A percentile compares a stretch with the other conserved stretches of the same genome.
Evolutionary conservation across 116 monocot species (phyloP).

Genomic region (Thalassia testudinum): DNA sequence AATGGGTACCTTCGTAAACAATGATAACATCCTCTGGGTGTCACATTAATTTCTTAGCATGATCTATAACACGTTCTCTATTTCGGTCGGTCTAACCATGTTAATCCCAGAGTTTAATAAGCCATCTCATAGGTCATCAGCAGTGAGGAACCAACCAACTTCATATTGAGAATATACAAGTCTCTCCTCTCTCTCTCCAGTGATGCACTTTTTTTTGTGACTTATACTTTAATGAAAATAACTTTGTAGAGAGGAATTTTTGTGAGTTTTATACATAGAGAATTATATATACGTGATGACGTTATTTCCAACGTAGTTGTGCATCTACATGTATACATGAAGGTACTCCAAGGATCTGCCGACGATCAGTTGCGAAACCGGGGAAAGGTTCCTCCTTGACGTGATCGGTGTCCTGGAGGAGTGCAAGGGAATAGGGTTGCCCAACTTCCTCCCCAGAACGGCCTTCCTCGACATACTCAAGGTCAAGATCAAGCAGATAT

Average conservation of each 20-base stretch:
- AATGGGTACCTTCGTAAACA: neutral
- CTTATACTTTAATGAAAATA: neutral
- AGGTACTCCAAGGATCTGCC: neutral
- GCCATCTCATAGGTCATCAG: too few relatives aligned
- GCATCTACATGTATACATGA: too few relatives aligned
- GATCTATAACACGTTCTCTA: neutral
- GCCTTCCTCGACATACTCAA: constrained; percentile 15
- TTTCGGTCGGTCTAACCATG: too few relatives aligned
- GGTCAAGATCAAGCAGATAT: constrained; percentile 14
- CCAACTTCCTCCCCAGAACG: constrained; percentile 28
- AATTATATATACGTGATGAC: too few relatives aligned
- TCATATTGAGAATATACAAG: neutral
- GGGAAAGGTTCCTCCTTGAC: constrained; percentile 16
- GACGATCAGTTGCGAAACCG: neutral
- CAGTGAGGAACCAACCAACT: too few relatives aligned
- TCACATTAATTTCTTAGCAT: neutral
- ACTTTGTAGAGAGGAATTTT: neutral
- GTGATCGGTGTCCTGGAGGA: constrained; percentile 21
- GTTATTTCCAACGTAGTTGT: too few relatives aligned
- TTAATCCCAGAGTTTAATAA: too few relatives aligned
- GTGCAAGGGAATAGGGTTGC: constrained; percentile 17
- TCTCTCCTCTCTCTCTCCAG: too few relatives aligned
- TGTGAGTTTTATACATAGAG: too few relatives aligned
- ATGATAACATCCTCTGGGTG: neutral
- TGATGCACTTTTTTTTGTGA: too few relatives aligned